Percentiles rank a stretch among this genome's conserved stretches.
Conservation (phyloP, 306 rosid species). For the Quercus glauca region DNA sequence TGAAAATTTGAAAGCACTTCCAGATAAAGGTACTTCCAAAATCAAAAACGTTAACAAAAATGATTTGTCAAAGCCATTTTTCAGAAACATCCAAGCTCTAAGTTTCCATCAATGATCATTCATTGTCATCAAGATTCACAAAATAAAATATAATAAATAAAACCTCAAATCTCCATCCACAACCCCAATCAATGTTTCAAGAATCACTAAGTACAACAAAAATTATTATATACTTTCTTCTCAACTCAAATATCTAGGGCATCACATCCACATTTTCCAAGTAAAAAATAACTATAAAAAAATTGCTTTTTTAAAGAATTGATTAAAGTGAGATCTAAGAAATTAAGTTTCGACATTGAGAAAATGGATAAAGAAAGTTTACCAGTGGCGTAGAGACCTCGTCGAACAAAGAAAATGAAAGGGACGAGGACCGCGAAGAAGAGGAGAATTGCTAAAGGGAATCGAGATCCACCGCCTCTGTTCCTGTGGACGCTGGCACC, state of each 20-base stretch:
- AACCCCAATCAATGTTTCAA: neutral
- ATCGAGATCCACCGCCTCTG: conserved; percentile 53
- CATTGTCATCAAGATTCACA: neutral
- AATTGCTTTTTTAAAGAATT: neutral
- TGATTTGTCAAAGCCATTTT: neutral
- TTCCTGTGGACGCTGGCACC: conserved; percentile 27
- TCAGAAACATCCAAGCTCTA: neutral
- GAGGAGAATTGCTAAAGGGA: conserved; percentile 40
- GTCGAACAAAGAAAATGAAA: conserved; percentile 57
- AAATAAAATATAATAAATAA: neutral
- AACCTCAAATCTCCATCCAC: neutral
- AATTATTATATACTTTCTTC: neutral
- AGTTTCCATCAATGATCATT: neutral
- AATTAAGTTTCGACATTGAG: neutral
- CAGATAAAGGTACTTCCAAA: neutral
- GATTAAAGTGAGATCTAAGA: neutral
- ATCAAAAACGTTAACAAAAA: neutral
- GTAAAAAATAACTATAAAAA: neutral
- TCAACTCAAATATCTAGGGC: neutral
- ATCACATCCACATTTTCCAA: neutral
- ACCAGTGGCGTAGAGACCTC: conserved; percentile 57
- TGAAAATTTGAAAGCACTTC: neutral
- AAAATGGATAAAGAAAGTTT: conserved; percentile 13
- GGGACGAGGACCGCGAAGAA: conserved; percentile 59
- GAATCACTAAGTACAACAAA: neutral